Evolutionary conservation across 2,329 filamentous ascomycete species (phyloP), one percentile per base, ranked within the genome.

Genomic region (Exserohilum turcica): DNA sequence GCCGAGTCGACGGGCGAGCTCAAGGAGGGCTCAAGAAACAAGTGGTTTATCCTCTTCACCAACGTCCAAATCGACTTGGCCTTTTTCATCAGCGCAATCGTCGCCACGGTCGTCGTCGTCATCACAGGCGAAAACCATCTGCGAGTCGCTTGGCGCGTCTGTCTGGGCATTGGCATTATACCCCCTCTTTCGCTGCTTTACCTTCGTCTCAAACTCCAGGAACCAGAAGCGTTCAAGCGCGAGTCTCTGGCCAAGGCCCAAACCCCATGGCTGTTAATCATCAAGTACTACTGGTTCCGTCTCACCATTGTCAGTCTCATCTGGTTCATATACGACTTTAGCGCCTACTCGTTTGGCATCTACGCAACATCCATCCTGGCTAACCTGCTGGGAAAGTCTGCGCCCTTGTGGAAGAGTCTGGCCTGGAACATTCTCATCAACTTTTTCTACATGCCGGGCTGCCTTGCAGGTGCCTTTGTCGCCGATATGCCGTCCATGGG

Each of bases 401-500:
- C 84, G 0, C 82, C 87, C 0, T 78, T 96, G 1, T 93, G 90
- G 68, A 89, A 88, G 57, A 78, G 86, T 9, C 92, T 96, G 56
- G 92, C 91, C 35, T 96, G 91, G 91, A 92, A 91, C 70, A 91
- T 89, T 0, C 82, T 96, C 36, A 86, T 95, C 78, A 96, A 94
- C 73, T 78, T 91, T 57, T 96, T 96, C 74, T 95, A 95, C 74
- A 82, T 96, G 43, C 92, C 91, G 0, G 92, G 92, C 1, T 90
- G 90, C 19, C 79, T 92, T 46, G 74, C 89, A 3, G 92, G 92
- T 16, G 89, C 90, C 0, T 89, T 89, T 50, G 78, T 89, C 6
- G 88, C 86, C 21, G 92, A 97, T 75, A 15, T 73, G 9, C 68
- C 69, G 3, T 86, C 82, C 77, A 78, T 95, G 44, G 92, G 92